Evolutionary conservation across 1,139 yeast genomes (phyloP), one percentile per base, ranked within the genome.

Genomic region (Yamadazyma conglobata): DNA sequence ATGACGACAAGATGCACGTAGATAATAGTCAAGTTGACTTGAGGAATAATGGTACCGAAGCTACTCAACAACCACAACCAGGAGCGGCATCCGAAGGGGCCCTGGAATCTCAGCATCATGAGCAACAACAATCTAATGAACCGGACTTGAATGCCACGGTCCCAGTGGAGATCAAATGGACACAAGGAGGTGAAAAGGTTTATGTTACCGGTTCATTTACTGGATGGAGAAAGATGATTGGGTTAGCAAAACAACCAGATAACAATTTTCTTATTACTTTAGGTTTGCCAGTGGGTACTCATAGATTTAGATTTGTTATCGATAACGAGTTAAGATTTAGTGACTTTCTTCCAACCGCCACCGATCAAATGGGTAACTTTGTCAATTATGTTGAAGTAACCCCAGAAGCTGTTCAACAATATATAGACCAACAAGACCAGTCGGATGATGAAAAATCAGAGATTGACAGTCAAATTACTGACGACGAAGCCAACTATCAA

Each of bases 171-270:
- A 81, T 91, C 32, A 79, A 77, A 44, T 91, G 98, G 98, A 80
- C 79, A 13, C 96, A 89, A 56, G 96, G 96, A 9, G 97, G 97
- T 38, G 76, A 76, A 31, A 85, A 85, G 48, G 97, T 91, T 1
- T 68, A 68, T 41, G 72, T 68, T 4, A 68, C 74, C 8, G 74
- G 74, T 2, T 64, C 72, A 4, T 68, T 68, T 41, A 68, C 74
- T 1, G 73, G 71, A 4, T 68, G 74, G 74, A 54, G 73, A 35
- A 68, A 68, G 42, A 68, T 68, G 74, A 67, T 68, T 40, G 72
- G 74, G 3, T 58, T 68, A 35, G 68, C 73, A 19, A 74, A 72
- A 40, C 77, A 73, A 32, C 55, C 64, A 9, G 73, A 67, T 42
- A 52, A 56, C 32, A 50, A 52, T 22, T 66, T 60, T 33, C 42